Conservation (phyloP, 2,329 filamentous ascomycete genomes). For the Diaporthe citrichinensis region DNA sequence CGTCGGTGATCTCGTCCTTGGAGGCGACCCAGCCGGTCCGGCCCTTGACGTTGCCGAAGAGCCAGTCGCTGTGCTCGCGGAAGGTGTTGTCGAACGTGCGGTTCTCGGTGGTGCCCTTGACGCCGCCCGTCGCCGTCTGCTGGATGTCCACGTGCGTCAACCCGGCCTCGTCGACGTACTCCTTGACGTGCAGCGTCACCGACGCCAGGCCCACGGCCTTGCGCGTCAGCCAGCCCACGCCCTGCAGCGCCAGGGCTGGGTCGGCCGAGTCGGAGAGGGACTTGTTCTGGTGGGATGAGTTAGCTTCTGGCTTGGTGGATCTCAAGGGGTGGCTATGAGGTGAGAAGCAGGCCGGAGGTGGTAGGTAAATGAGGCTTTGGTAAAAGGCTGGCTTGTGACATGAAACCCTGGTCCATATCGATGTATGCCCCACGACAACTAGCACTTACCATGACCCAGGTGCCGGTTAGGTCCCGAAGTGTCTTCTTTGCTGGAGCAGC, state of each 20-base stretch:
- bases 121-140: conserved; percentile 78
- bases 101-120: conserved; percentile 74
- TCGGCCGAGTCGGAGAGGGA: conserved; percentile 78
- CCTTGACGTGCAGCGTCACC: conserved; percentile 74
- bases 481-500: conserved; percentile 78
- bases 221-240: conserved; percentile 79
- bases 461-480: conserved; percentile 76
- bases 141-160: conserved; percentile 78
- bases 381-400: conserved; percentile 1
- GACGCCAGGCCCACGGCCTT: conserved; percentile 79
- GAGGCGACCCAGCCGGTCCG: conserved; percentile 65
- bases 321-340: conserved; percentile 3
- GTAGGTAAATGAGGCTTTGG: neutral
- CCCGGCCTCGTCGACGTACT: conserved; percentile 61
- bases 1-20: conserved; percentile 57
- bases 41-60: conserved; percentile 82
- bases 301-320: neutral
- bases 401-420: neutral
- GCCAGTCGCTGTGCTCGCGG: conserved; percentile 80
- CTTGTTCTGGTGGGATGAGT: conserved; percentile 73
- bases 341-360: neutral
- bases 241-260: conserved; percentile 79
- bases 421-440: neutral
- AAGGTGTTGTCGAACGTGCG: conserved; percentile 65
- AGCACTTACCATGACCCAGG: conserved; percentile 75